Conservation (phyloP, 2,329 filamentous ascomycete genomes). For the Stemphylium lycopersici region DNA sequence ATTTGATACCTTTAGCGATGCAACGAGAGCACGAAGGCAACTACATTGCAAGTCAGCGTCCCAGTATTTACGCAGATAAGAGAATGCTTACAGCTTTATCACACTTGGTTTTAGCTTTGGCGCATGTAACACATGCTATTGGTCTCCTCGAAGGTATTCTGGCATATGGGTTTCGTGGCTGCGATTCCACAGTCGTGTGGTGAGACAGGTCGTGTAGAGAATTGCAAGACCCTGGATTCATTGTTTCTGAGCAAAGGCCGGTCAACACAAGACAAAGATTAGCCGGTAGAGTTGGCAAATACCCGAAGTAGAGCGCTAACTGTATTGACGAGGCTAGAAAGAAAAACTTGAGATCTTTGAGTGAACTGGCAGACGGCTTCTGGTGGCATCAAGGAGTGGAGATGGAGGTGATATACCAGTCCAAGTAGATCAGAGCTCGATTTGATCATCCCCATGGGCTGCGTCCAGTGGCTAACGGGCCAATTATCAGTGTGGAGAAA, state of each 20-base stretch:
- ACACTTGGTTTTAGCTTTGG: conserved; percentile 49
- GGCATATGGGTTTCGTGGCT: conserved; percentile 35
- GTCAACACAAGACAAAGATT: neutral
- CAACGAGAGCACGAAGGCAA: conserved; percentile 47
- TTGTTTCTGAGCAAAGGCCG: conserved; percentile 22
- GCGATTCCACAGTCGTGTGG: conserved; percentile 18
- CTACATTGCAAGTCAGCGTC: conserved; percentile 14
- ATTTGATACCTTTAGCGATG: conserved; percentile 44
- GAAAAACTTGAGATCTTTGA: neutral
- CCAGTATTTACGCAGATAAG: neutral
- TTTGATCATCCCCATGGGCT: conserved; percentile 23
- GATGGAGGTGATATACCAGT: conserved; percentile 36
- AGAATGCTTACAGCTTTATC: conserved; percentile 42
- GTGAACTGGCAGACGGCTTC: neutral
- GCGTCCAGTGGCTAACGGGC: conserved; percentile 34
- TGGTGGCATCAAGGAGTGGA: neutral
- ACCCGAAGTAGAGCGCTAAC: neutral
- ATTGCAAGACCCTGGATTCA: conserved; percentile 19
- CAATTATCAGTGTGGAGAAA: conserved; percentile 28
- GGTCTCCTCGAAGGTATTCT: conserved; percentile 42
- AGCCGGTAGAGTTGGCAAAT: neutral
- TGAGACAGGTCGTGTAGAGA: conserved; percentile 19
- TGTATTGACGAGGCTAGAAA: neutral
- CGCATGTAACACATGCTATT: conserved; percentile 49
- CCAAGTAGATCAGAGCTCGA: conserved; percentile 23